These are phyloP conservation scores for Globisporangium perplexum DNA, from an alignment of 352 stramenopile genomes.

Conservation along the genomic window DNA sequence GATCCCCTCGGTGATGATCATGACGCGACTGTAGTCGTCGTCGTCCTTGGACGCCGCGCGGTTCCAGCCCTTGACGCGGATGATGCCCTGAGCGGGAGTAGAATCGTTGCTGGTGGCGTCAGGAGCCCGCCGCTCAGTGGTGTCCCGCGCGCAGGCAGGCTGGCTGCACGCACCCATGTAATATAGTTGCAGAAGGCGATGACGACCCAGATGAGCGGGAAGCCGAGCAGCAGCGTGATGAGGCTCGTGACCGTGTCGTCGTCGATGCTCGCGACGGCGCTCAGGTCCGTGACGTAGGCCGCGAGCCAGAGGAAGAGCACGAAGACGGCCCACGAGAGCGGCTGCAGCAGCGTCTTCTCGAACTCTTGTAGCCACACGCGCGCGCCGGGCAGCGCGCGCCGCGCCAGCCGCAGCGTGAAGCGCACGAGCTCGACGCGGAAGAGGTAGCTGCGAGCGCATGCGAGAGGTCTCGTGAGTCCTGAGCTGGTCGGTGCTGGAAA, in stretches of 20 bases:
- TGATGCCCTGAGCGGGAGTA: slow-evolving; percentile 58
- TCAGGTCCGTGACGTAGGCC: slow-evolving; percentile 61
- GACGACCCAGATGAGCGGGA: slow-evolving; percentile 77
- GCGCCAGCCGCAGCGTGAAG: slow-evolving; percentile 60
- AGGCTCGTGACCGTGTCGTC: slow-evolving; percentile 37
- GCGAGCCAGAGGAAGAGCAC: slow-evolving; percentile 67
- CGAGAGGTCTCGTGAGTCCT: too few species aligned
- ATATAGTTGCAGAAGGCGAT: slow-evolving; percentile 82
- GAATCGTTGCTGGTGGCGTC: too few species aligned
- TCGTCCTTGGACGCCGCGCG: slow-evolving; percentile 58
- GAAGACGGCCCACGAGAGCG: slow-evolving; percentile 80
- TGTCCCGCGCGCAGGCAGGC: too few species aligned
- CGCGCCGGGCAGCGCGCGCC: slow-evolving; percentile 48
- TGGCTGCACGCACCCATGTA: slow-evolving; percentile 58
- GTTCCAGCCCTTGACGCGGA: slow-evolving; percentile 81
- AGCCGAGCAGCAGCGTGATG: slow-evolving; percentile 54
- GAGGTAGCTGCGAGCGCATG: too few species aligned
- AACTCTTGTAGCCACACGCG: slow-evolving; percentile 82
- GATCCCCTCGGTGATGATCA: slow-evolving; percentile 86
- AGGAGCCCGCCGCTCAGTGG: too few species aligned
- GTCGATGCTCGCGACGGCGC: slow-evolving; percentile 35
- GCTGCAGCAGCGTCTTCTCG: slow-evolving; percentile 70
- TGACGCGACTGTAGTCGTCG: slow-evolving; percentile 79
- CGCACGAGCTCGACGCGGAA: slow-evolving; percentile 75
- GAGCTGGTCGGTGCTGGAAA: too few species aligned